Conservation (phyloP, 441 rosid species). For the Bocquillonia castaneifolia region DNA sequence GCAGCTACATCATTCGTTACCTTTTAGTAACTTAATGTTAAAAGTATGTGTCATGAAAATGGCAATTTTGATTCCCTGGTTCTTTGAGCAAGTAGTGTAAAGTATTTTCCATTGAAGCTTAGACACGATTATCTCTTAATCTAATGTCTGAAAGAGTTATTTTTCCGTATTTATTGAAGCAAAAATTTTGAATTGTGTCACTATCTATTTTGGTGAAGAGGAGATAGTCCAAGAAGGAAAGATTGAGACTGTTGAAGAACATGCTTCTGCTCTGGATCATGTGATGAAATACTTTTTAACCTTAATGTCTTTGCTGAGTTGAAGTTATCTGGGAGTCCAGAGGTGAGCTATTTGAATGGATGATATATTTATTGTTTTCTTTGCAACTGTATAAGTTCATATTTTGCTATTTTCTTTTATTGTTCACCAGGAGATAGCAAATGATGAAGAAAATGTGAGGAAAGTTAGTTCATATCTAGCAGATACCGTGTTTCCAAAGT, state of each 20-base stretch:
- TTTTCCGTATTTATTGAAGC: too few species aligned
- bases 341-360: conserved; percentile 43
- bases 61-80: background rate
- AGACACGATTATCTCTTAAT: too few species aligned
- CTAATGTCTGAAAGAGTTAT: too few species aligned
- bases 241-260: conserved; percentile 32
- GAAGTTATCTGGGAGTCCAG: conserved; percentile 76
- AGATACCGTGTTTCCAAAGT: conserved; percentile 85
- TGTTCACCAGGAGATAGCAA: conserved; percentile 59
- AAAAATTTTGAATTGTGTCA: too few species aligned
- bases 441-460: conserved; percentile 89
- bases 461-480: conserved; percentile 77
- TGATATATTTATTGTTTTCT: background rate
- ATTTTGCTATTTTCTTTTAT: conserved; percentile 16
- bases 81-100: background rate
- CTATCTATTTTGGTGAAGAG: conserved; percentile 33
- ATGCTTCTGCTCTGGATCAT: conserved; percentile 38
- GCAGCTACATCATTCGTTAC: too few species aligned
- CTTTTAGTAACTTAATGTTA: too few species aligned
- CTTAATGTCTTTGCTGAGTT: conserved; percentile 95
- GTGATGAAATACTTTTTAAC: conserved; percentile 69
- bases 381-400: background rate
- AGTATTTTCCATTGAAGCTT: too few species aligned
- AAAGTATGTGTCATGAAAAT: background rate
- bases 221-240: conserved; percentile 32